Conservation (phyloP, 768 basidiomycete genomes). For the Psilocybe cyanescens region DNA sequence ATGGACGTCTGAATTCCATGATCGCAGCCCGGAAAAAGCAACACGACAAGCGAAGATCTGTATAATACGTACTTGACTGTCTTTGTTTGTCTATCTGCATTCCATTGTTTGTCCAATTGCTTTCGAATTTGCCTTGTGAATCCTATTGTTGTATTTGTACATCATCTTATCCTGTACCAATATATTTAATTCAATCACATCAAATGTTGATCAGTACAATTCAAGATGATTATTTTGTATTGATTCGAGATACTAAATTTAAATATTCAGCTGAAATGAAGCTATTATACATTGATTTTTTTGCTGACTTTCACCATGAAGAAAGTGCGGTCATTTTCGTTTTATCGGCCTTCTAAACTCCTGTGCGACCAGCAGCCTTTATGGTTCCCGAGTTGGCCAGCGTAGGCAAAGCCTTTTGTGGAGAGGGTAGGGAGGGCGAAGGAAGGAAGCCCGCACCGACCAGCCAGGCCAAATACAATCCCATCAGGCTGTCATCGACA, state of each 20-base stretch:
- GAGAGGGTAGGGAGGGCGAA: constrained; percentile 41
- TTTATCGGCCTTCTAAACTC: constrained; percentile 34
- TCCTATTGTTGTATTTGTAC: background rate
- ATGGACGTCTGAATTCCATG: background rate
- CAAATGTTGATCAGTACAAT: too few species aligned
- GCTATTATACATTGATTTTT: background rate
- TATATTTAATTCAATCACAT: too few species aligned
- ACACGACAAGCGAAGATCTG: background rate
- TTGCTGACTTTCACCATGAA: background rate
- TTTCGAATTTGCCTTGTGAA: too few species aligned
- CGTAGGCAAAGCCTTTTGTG: constrained; percentile 52
- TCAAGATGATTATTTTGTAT: too few species aligned
- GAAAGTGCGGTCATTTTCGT: background rate
- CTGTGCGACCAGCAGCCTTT: constrained; percentile 74
- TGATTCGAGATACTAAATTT: too few species aligned
- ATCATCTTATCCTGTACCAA: background rate
- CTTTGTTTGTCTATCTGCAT: too few species aligned
- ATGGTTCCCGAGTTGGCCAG: constrained; percentile 43
- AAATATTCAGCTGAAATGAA: background rate
- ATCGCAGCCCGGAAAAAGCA: background rate
- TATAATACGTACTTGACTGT: too few species aligned
- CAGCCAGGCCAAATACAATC: constrained; percentile 91
- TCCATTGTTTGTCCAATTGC: too few species aligned
- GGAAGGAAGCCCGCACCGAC: constrained; percentile 84
- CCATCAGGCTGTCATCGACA: constrained; percentile 79